A percentile compares a stretch with the other conserved stretches of the same genome.
These are phyloP conservation scores for Tulasnella sp. DNA, from an alignment of 768 basidiomycete genomes.

Conservation along the genomic window DNA sequence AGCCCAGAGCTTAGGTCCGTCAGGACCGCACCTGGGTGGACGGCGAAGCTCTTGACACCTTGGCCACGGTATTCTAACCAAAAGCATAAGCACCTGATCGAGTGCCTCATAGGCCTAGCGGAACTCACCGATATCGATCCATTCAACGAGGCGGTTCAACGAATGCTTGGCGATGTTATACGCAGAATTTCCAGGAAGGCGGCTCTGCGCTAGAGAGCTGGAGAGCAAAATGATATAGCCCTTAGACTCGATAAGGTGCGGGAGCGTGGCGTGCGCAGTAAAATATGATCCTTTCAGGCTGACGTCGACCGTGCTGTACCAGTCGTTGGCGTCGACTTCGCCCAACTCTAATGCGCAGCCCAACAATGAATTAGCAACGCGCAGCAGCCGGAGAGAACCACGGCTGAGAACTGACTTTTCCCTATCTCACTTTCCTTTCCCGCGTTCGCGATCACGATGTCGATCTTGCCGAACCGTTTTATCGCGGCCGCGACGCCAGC, in stretches of 20 bases:
- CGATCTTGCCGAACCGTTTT: conserved; percentile 24
- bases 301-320: background rate
- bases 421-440: conserved; percentile 11
- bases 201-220: conserved; percentile 8
- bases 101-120: background rate
- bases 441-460: conserved; percentile 27
- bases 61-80: background rate
- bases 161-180: conserved; percentile 14
- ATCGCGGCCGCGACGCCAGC: conserved; percentile 22
- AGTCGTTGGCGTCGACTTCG: background rate
- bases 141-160: conserved; percentile 11
- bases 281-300: conserved; percentile 3
- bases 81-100: background rate
- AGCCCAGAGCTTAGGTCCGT: conserved; percentile 16
- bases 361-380: background rate
- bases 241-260: background rate
- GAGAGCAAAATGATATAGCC: conserved; percentile 19
- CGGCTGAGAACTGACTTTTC: background rate
- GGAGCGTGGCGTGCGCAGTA: background rate
- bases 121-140: conserved; percentile 6
- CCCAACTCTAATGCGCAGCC: background rate
- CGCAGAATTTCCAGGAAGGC: background rate
- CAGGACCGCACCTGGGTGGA: conserved; percentile 16
- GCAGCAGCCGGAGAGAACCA: background rate
- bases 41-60: conserved; percentile 14